These are phyloP conservation scores for Coemansia umbellata DNA, from an alignment of 192 early-diverging fungal genomes.

Conservation along the genomic window DNA sequence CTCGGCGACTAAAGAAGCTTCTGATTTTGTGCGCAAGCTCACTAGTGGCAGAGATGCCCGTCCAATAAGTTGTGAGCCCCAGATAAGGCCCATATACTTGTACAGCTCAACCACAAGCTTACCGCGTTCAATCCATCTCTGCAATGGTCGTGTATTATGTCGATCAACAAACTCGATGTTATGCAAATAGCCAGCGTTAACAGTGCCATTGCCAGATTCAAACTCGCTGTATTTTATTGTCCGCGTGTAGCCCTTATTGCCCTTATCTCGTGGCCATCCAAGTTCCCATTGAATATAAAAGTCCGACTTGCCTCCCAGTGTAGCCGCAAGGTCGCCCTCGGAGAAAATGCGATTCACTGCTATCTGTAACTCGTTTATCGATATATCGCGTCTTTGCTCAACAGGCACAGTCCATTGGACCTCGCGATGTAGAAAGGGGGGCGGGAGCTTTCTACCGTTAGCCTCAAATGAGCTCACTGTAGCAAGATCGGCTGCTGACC, in stretches of 20 bases:
- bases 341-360: constrained; percentile 29
- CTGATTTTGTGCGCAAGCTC: constrained; percentile 28
- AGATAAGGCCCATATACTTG: constrained; percentile 43
- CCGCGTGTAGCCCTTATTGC: constrained; percentile 28
- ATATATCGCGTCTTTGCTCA: constrained; percentile 42
- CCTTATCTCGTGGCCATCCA: constrained; percentile 36
- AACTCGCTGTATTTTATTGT: constrained; percentile 36
- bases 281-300: constrained; percentile 48
- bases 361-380: constrained; percentile 35
- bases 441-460: constrained; percentile 17
- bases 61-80: constrained; percentile 48
- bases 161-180: constrained; percentile 37
- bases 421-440: constrained; percentile 31
- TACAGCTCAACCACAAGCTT: constrained; percentile 37
- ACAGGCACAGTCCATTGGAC: constrained; percentile 32
- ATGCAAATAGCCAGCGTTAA: constrained; percentile 17
- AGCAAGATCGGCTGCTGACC: constrained; percentile 29
- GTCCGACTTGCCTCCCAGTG: constrained; percentile 23
- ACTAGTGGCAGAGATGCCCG: constrained; percentile 37
- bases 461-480: constrained; percentile 19
- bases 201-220: constrained; percentile 21
- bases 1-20: constrained; percentile 23
- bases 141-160: constrained; percentile 25
- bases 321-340: constrained; percentile 38
- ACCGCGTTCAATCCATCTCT: constrained; percentile 41